Evolutionary conservation across 163 green algal species (phyloP), one percentile per base, ranked within the genome.

Genomic region (Scenedesmus sp.): DNA sequence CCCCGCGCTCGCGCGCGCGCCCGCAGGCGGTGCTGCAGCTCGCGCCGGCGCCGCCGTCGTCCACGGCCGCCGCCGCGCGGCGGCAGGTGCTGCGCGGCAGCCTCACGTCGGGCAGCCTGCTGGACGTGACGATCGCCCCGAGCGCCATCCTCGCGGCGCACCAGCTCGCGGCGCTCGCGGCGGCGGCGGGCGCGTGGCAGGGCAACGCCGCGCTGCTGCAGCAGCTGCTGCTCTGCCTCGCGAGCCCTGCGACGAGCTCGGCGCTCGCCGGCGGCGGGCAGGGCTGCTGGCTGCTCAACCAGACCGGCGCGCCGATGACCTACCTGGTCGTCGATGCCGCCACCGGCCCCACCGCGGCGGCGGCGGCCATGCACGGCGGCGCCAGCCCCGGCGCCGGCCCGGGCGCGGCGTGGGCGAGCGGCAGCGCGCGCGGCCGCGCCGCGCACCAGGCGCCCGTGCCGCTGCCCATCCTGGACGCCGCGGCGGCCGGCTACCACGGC

Each of bases 41-140:
- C n/a, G n/a, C n/a, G n/a, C n/a, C n/a, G n/a, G n/a, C n/a, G n/a
- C n/a, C n/a, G n/a, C n/a, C n/a, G n/a, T n/a, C n/a, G n/a, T n/a
- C n/a, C n/a, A n/a, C n/a, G n/a, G n/a, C n/a, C n/a, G n/a, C n/a
- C n/a, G n/a, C n/a, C n/a, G n/a, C n/a, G n/a, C n/a, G n/a, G n/a
- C n/a, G n/a, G n/a, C n/a, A n/a, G n/a, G n/a, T n/a, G n/a, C n/a
- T n/a, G n/a, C n/a, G n/a, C n/a, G n/a, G n/a, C n/a, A n/a, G n/a
- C n/a, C n/a, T n/a, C n/a, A n/a, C n/a, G 36, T 79, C 82, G 48
- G 14, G 29, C 5, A 70, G 42, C 15, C 53, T 85, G 2, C 60
- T 87, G 33, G 77, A 87, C 6, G n/a, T 76, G 4, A 87, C 82
- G 7, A 18, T 85, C 1, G 51, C 77, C 3, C 78, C 82, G 1